Base-by-base conservation (phyloP, 1,284 basidiomycete species). In the Sutorius eximius region DNA sequence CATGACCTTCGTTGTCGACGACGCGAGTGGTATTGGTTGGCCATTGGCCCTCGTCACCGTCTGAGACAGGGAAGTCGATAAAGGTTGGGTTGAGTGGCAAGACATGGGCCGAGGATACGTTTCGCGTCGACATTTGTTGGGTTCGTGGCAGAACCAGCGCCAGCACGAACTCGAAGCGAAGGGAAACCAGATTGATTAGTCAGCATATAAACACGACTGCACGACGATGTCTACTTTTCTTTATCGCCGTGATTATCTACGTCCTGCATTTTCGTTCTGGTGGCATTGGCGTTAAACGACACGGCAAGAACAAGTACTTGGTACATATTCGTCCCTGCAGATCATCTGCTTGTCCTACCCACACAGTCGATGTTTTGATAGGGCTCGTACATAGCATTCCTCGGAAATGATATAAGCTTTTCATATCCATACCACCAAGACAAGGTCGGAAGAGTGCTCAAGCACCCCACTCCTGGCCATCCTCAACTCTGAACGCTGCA, bases 211-310 rank as follows among this genome's bases (percentile, higher is more conserved):
- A 63, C n/a, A 42, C n/a, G n/a, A n/a, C n/a, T n/a, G 20, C 48
- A 18, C 41, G 24, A 47, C n/a, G 12, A 30, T 22, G 49, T 13
- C 8, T 22, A 16, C 40, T 33, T 30, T 15, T 48, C 15, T 16
- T 32, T 38, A 43, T 47, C 36, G 81, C 83, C 83, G 78, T 72
- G 78, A 75, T 75, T 85, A 86, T 86, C 84, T 82, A 83, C 82
- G 77, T 74, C 75, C 68, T 71, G 78, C 77, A 59, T 65, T 32
- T 55, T 37, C 44, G 62, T 61, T 62, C 58, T 71, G 70, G 71
- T 80, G 52, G 80, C 77, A 73, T 71, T 65, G 76, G 71, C 78
- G 85, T 85, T 86, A 87, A 86, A 87, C 84, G 70, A 77, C 80
- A 67, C 77, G 82, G 84, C 84, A 60, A 86, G 60, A 86, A 45